These are phyloP conservation scores for Pseudocercospora musae DNA, from an alignment of 2,329 filamentous ascomycete genomes.

Conservation along the genomic window DNA sequence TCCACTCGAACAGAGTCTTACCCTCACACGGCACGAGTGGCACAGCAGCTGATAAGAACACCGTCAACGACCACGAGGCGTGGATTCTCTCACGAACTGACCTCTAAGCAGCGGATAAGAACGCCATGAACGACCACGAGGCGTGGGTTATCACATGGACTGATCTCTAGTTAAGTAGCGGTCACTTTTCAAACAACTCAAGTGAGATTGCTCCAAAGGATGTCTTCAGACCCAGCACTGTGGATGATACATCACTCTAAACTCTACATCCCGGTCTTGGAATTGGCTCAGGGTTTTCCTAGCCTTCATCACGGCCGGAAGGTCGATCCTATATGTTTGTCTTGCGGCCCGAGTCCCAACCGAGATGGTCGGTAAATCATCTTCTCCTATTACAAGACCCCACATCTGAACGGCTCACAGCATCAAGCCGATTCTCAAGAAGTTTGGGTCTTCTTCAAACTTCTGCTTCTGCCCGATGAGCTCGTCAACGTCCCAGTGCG, in stretches of 20 bases:
- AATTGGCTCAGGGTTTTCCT: background rate
- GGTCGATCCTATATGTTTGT: background rate
- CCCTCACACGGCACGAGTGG: background rate
- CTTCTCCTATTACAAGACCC: background rate
- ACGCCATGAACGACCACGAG: background rate
- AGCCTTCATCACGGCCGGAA: background rate
- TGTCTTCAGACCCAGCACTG: background rate
- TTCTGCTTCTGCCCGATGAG: conserved; percentile 14
- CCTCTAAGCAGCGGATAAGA: too few relatives aligned
- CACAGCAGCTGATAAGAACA: background rate
- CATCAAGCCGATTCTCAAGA: conserved; percentile 23
- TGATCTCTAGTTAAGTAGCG: background rate
- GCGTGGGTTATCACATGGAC: too few relatives aligned
- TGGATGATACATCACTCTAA: background rate
- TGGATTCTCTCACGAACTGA: background rate
- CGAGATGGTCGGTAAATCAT: background rate
- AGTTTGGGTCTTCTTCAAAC: conserved; percentile 11
- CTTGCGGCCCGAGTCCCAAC: background rate
- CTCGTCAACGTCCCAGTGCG: conserved; percentile 26
- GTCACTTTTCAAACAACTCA: background rate
- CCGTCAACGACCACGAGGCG: background rate
- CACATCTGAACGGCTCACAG: conserved; percentile 23
- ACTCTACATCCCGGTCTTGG: background rate
- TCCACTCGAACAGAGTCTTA: too few relatives aligned
- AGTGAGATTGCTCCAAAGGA: background rate